phyloP scores from a whole-genome alignment of 805 yeast species.

The Millerozyma miso region DNA sequence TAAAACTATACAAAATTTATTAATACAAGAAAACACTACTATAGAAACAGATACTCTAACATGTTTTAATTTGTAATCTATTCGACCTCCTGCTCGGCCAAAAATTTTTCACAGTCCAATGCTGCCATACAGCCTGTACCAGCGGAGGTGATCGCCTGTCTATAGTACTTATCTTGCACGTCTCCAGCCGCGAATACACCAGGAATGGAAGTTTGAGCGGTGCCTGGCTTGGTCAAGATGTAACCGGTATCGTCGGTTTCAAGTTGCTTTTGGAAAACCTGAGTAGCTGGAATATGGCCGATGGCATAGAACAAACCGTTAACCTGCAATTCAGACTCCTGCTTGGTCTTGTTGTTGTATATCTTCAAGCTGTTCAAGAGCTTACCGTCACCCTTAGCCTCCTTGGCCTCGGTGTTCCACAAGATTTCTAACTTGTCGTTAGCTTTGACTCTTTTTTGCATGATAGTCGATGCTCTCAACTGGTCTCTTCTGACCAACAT shows the following conservation, averaged over 20 bases:
- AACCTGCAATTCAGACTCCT: conserved; percentile 64
- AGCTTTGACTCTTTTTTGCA: conserved; percentile 87
- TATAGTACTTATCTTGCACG: conserved; percentile 92
- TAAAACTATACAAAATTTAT: too few relatives aligned
- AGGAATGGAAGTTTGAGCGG: conserved; percentile 76
- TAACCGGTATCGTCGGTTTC: conserved; percentile 87
- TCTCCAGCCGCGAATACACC: conserved; percentile 99
- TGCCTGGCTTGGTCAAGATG: conserved; percentile 84
- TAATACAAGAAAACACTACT: background rate
- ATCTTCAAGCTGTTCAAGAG: conserved; percentile 61
- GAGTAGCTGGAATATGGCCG: conserved; percentile 95
- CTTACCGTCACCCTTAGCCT: conserved; percentile 93
- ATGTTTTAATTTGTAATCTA: background rate
- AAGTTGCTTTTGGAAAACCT: conserved; percentile 69
- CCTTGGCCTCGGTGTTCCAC: conserved; percentile 78
- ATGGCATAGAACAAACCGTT: conserved; percentile 96
- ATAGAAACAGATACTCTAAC: background rate
- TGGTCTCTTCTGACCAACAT: conserved; percentile 91
- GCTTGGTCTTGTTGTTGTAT: conserved; percentile 68
- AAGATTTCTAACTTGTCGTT: conserved; percentile 89
- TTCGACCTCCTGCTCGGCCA: conserved; percentile 48
- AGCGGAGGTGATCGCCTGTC: conserved; percentile 99
- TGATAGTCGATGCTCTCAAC: conserved; percentile 91
- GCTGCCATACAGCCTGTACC: conserved; percentile 99
- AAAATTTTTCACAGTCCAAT: conserved; percentile 82